Evolutionary conservation across 768 basidiomycete species (phyloP), one percentile per base, ranked within the genome.

Genomic region (Suillus paluster): DNA sequence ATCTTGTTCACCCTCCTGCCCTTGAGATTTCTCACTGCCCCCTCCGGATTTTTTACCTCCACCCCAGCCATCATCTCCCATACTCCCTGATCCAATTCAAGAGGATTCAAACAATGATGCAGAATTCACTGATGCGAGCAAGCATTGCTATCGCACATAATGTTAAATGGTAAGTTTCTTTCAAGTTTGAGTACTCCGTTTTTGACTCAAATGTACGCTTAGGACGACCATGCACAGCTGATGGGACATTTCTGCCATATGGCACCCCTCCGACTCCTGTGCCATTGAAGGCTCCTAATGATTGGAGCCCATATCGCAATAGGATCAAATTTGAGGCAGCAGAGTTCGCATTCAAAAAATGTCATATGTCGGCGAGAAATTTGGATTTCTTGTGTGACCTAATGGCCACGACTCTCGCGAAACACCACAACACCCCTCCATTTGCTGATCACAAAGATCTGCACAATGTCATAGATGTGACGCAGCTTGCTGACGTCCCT

Each of bases 401-500:
- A 4, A 68, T 67, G 66, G 67, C 54, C 0, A 58, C 63, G 6
- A 57, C 64, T 44, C 59, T 70, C 0, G 60, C 63, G 17, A 45
- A 49, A 4, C 55, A 65, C 30, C 56, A 55, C 11, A 57, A 63
- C 21, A 57, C 46, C 27, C 58, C 62, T 61, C 78, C 78, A 1
- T 75, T 74, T 48, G 38, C 57, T 2, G 45, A 69, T 41, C 57
- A 68, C 57, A 53, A 60, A 8, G 62, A 76, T 36, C 19, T 76
- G 1, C 67, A 68, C 34, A 33, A 62, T 0, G 62, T 69, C 0
- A 78, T 78, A 57, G 73, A 78, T 57, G 30, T 57, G 0, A 73
- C 67, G 1, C 23, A 53, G 11, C 53, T 68, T 30, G 73, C 76
- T 17, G 74, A 72, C 33, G 60, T 69, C 5, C 66, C 67, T 3